Conservation (phyloP, 768 basidiomycete genomes). For the Amanita inopinata region DNA sequence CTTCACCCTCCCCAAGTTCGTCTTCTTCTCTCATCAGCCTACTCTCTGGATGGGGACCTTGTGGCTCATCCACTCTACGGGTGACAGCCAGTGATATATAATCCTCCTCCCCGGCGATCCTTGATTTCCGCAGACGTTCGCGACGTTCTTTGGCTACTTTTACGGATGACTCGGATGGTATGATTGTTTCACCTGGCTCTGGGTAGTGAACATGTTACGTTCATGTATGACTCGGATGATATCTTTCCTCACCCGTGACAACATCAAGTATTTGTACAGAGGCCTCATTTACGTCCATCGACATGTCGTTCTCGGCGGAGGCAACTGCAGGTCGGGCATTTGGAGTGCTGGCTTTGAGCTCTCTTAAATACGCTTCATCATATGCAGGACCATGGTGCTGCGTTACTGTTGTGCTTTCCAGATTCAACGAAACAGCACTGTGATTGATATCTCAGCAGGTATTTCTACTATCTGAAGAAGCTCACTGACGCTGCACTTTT, state of each 20-base stretch:
- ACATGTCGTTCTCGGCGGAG: constrained; percentile 31
- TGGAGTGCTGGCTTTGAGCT: constrained; percentile 72
- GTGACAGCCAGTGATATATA: constrained; percentile 72
- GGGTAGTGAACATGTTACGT: constrained; percentile 7
- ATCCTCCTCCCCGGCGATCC: constrained; percentile 45
- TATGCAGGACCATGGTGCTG: constrained; percentile 52
- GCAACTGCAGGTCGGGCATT: constrained; percentile 31
- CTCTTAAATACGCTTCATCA: constrained; percentile 60
- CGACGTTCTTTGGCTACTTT: constrained; percentile 67
- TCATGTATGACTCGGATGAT: background rate
- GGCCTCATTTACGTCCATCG: constrained; percentile 25
- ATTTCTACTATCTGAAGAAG: constrained; percentile 4
- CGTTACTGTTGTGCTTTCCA: constrained; percentile 50
- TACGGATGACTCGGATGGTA: constrained; percentile 67
- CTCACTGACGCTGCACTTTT: constrained; percentile 40
- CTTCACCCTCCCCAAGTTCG: constrained; percentile 80
- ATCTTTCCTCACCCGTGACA: constrained; percentile 16
- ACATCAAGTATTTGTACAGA: constrained; percentile 25
- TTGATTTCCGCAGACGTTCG: constrained; percentile 49
- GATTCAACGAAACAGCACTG: constrained; percentile 27
- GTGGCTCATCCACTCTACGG: constrained; percentile 38
- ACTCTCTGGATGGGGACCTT: constrained; percentile 80
- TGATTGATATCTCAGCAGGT: constrained; percentile 5
- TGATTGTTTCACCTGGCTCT: constrained; percentile 33
- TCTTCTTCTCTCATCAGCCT: constrained; percentile 79